Evolutionary conservation across 1,284 basidiomycete species (phyloP), one percentile per base, ranked within the genome.

Genomic region (Leccinum solheimii): DNA sequence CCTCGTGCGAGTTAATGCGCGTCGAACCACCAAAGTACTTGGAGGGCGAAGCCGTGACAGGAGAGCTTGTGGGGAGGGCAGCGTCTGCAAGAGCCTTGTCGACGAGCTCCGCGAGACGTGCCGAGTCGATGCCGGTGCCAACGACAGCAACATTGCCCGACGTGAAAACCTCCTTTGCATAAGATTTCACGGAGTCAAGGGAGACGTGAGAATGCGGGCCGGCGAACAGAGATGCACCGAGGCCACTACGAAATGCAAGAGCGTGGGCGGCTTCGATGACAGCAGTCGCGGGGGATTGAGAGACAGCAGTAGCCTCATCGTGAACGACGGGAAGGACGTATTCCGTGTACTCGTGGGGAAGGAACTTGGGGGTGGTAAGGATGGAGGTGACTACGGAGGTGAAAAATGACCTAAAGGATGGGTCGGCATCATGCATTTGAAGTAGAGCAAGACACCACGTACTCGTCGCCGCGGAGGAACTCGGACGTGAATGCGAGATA

Each of bases 401-500:
- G 80, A 97, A 97, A 81, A 90, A 91, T 56, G 83, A 77, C 77
- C 95, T 96, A 75, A 11, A 58, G 26, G 34, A 7, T 6, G 30
- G 23, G 27, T 64, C 45, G 36, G 14, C 11, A 57, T 27, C 23
- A 49, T 50, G 55, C 13, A 3, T 19, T 49, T 19, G 34, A 13
- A 26, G 19, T 23, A 13, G 3, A 56, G 50, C 3, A 26, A 7
- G 63, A 55, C 32, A 50, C 49, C 26, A 92, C 94, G 81, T 78
- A 98, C 96, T 98, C 97, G 76, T 99, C 95, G 57, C 94, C 96
- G 65, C 90, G 88, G 69, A 98, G 80, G 80, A 98, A 99, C 76
- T 98, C 95, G 65, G 97, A 95, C 55, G 92, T 97, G 70, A 96
- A 80, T 66, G 94, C 87, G 54, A 99, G 84, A 79, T 98, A 90